These are phyloP conservation scores for Nakaseomyces sp. DNA, from an alignment of 1,139 yeast species.

Conservation along the genomic window DNA sequence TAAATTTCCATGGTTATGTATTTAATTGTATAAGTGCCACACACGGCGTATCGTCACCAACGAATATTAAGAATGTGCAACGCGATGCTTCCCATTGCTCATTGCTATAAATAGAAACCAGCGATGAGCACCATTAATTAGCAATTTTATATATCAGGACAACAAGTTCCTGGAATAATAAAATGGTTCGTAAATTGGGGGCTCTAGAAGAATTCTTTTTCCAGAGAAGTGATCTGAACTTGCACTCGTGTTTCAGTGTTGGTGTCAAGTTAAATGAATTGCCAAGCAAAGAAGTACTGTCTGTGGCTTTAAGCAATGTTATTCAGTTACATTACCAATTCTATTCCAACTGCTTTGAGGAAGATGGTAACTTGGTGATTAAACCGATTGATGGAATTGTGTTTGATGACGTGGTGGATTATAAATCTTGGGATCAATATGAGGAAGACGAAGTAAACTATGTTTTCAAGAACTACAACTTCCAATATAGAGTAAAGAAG, in stretches of 20 bases:
- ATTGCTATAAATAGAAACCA: neutral
- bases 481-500: constrained; percentile 13
- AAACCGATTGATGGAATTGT: constrained; percentile 10
- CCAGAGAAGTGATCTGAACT: constrained; percentile 17
- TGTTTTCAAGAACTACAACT: constrained; percentile 18
- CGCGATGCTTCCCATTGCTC: no score
- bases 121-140: no score
- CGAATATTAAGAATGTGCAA: no score
- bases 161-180: no score
- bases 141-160: no score
- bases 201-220: constrained; percentile 22
- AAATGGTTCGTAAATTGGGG: constrained; percentile 12
- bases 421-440: constrained; percentile 13
- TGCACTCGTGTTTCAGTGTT: constrained; percentile 24
- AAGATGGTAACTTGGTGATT: constrained; percentile 7
- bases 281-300: constrained; percentile 13
- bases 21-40: no score
- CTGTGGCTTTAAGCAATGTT: constrained; percentile 11
- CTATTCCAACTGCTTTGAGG: constrained; percentile 16
- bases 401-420: constrained; percentile 20
- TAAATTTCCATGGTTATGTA: no score
- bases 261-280: constrained; percentile 18
- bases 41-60: no score
- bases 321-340: constrained; percentile 16
- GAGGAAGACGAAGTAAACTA: constrained; percentile 14